phyloP scores from a whole-genome alignment of 2,329 filamentous ascomycete species.

The Arthrobotrys entomopaga region DNA sequence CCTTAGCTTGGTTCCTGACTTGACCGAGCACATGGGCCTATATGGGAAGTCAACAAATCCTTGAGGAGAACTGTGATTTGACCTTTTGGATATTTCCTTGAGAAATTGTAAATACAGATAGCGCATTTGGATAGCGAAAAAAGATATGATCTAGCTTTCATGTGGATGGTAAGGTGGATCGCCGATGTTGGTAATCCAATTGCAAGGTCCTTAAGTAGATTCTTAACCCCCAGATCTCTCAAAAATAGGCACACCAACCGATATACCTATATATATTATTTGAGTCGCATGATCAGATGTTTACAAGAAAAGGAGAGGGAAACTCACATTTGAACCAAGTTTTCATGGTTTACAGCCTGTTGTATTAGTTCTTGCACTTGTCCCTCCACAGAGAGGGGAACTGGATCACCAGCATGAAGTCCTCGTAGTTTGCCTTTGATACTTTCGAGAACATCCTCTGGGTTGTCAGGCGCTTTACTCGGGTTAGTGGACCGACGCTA shows the following conservation, averaged over 20 bases:
- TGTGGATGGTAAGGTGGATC: too few relatives aligned
- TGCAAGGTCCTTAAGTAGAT: too few relatives aligned
- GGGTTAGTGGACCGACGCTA: constrained; percentile 65
- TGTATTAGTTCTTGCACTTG: constrained; percentile 96
- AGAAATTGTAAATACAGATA: too few relatives aligned
- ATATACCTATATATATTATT: constrained; percentile 65
- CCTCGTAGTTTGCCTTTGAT: constrained; percentile 88
- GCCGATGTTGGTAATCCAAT: too few relatives aligned
- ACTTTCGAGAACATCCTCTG: constrained; percentile 84
- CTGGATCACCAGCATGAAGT: constrained; percentile 83
- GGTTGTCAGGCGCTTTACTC: constrained; percentile 70
- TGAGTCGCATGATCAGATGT: background rate
- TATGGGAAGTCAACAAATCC: too few relatives aligned
- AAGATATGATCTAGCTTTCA: too few relatives aligned
- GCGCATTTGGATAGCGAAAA: too few relatives aligned
- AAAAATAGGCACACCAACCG: constrained; percentile 83
- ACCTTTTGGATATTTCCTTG: too few relatives aligned
- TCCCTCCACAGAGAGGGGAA: constrained; percentile 92
- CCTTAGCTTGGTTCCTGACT: too few relatives aligned
- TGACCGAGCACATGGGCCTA: too few relatives aligned
- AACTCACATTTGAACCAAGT: constrained; percentile 86
- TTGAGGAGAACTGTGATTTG: too few relatives aligned
- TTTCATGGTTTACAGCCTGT: constrained; percentile 81
- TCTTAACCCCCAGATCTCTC: constrained; percentile 22
- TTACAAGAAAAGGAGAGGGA: background rate